phyloP scores from a whole-genome alignment of 331 rosid genomes.

The Dryas integrifolia region DNA sequence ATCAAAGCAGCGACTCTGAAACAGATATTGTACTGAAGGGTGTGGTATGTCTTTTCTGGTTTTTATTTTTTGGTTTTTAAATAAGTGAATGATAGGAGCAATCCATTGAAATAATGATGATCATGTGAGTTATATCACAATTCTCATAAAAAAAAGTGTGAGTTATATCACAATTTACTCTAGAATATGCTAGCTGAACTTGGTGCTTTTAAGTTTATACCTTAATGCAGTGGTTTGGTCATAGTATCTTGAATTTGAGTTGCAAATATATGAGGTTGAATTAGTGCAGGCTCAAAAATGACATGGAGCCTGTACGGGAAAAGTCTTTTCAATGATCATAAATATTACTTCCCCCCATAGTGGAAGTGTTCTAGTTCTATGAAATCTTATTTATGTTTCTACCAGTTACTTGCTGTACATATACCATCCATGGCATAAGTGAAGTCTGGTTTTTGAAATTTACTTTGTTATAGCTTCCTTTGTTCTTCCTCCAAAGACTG shows the following conservation, averaged over 20 bases:
- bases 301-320: not conserved
- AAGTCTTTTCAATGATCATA: too few relatives aligned
- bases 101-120: not conserved
- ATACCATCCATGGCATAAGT: not conserved
- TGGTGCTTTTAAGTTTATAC: not conserved
- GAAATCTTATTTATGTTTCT: not conserved
- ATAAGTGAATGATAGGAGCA: not conserved
- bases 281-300: not conserved
- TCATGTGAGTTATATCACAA: too few relatives aligned
- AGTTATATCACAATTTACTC: too few relatives aligned
- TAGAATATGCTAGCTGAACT: not conserved
- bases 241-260: not conserved
- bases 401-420: not conserved
- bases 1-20: constrained; percentile 73
- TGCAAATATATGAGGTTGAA: not conserved
- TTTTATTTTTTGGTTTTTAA: not conserved
- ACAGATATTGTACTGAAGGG: constrained; percentile 92
- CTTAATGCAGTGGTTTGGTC: not conserved
- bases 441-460: too few relatives aligned
- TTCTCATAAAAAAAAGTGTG: too few relatives aligned
- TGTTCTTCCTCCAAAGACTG: not conserved
- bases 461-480: not conserved
- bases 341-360: not conserved
- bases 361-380: not conserved
- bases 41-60: constrained; percentile 57